Base-by-base conservation (phyloP, 371 early-diverging fungal species). In the Mucor piriformis region DNA sequence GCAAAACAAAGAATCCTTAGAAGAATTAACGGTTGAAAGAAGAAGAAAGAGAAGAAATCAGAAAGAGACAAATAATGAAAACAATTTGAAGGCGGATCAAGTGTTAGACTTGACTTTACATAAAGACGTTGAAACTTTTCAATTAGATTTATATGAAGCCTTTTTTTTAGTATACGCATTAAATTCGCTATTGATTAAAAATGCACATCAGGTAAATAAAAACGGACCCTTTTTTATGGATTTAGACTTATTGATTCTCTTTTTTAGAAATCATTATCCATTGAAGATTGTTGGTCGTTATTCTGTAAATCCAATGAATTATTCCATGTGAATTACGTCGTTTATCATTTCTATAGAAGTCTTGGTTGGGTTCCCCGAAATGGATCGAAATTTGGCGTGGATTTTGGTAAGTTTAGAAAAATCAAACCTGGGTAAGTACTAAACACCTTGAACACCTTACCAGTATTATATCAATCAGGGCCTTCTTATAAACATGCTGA, bases 381-480 rank as follows among this genome's bases (percentile, higher is more conserved):
- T 63, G 95, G 95, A 0, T 55, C 87, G 27, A 93, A 92, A 64
- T 95, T 90, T 75, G 95, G 93, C 15, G 77, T 88, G 4, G 93
- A 95, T 67, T 92, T 85, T 67, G 73, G 88, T 81, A 69, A 69
- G 57, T 65, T 54, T 62, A 70, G 54, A 4, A 52, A 63, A 42
- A 51, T 34, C 16, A 11, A 0, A 3, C 3, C 4, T n/a, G 15
- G 24, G 50, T 24, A 27, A 8, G 24, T 16, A 21, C 2, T 29
- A 13, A 20, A 21, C 13, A 72, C 70, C 18, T 54, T 73, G 6
- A 76, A 70, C 33, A 35, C 61, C 16, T 52, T 58, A 42, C 20
- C 47, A 75, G 72, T 72, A 0, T 37, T 70, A 40, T 71, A 76
- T 46, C 57, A 63, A 25, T 24, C 61, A 33, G 73, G 73, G 1